Evolutionary conservation across 2,329 filamentous ascomycete species (phyloP).

Genomic region (Apiospora saccharicola): DNA sequence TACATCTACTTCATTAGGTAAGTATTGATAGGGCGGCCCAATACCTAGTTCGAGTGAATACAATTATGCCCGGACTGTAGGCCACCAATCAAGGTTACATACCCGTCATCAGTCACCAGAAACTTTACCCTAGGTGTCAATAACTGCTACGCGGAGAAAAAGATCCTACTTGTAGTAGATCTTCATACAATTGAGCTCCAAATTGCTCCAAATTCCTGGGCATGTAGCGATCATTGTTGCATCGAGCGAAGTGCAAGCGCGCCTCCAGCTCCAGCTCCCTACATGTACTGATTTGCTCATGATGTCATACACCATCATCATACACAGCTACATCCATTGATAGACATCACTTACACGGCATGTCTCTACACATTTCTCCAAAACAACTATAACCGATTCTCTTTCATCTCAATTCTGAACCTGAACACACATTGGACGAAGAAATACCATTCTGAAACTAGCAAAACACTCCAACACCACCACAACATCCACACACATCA

Average conservation of each 20-base stretch:
- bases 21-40: background rate
- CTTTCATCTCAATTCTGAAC: background rate
- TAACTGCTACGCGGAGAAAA: background rate
- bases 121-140: background rate
- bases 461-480: background rate
- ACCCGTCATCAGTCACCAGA: background rate
- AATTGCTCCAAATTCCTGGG: background rate
- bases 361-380: background rate
- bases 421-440: background rate
- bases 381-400: constrained; percentile 1
- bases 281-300: constrained; percentile 27
- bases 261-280: constrained; percentile 6
- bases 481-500: constrained; percentile 21
- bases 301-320: constrained; percentile 40
- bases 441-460: no score
- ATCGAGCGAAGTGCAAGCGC: background rate
- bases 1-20: background rate
- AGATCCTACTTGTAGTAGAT: background rate
- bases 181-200: background rate
- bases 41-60: background rate
- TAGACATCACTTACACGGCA: constrained; percentile 29
- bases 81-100: background rate
- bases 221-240: constrained; percentile 5
- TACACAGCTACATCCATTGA: constrained; percentile 20
- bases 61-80: no score